Evolutionary conservation across 495 filamentous ascomycete genomes (phyloP), one percentile per base, ranked within the genome.

Genomic region (Sabuloglossum arenarium): DNA sequence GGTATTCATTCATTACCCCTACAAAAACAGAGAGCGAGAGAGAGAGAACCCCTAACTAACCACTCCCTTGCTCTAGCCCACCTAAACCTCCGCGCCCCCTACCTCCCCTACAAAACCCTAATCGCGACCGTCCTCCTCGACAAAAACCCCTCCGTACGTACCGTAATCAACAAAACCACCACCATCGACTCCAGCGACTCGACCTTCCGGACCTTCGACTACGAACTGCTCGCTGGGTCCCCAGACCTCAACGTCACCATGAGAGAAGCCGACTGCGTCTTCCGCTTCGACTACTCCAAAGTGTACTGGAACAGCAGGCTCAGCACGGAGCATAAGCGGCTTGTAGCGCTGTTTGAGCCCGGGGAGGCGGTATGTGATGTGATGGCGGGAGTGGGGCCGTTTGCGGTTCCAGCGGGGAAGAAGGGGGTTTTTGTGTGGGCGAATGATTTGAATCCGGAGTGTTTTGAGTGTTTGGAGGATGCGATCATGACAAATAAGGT

Each of bases 261-360:
- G 51, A 68, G 67, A 45, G 80, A 86, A 66, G 73, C 71, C 43
- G 70, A 71, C 55, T 86, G 83, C 67, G 61, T 62, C 6, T 87
- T 85, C 66, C 65, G 66, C 57, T 88, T 88, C 62, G 78, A 88
- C 61, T 88, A 86, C 60, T 72, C 83, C 6, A 90, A 91, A 45
- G 93, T 97, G 1, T 99, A 97, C 71, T 99, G 91, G 91, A 99
- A 99, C 68, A 85, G 77, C 60, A 78, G 89, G 56, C 74, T 99
- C 11, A 80, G 89, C 58, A 84, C 80, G 11, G 91, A 99, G 66
- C 91, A 99, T 65, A 76, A 79, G 47, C 75, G 91, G 1, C 70
- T 99, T 10, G 77, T 93, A 56, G 70, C 77, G 47, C 71, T 83
- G 55, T 98, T 97, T 70, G 69, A 76, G 42, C 76, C 79, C 0